These are phyloP conservation scores for Cyberlindnera petersonii DNA, from an alignment of 805 yeast genomes.

Conservation along the genomic window DNA sequence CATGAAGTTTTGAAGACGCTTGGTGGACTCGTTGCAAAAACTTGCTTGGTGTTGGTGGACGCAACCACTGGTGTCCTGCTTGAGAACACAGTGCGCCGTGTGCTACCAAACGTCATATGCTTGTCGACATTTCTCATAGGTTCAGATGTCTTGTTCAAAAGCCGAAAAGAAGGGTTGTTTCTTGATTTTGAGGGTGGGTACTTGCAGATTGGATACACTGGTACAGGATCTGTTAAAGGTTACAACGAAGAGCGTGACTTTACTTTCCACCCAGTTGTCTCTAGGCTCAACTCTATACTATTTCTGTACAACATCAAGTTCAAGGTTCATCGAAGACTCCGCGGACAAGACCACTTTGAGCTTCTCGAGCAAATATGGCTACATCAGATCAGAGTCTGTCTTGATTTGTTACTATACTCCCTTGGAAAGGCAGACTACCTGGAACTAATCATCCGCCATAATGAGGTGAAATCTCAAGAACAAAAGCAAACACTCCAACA, in stretches of 20 bases:
- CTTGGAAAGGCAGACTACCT: not conserved
- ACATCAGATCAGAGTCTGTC: conserved; percentile 2
- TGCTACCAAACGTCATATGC: not conserved
- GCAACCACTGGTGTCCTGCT: conserved; percentile 13
- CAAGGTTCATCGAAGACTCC: not conserved
- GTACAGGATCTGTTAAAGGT: not conserved
- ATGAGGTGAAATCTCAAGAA: not conserved
- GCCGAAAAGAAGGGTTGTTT: not conserved
- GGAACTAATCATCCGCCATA: not conserved
- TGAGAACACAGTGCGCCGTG: conserved; percentile 7
- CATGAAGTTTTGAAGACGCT: conserved; percentile 3
- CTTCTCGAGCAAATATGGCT: conserved; percentile 6
- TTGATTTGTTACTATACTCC: conserved; percentile 2
- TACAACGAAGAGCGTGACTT: not conserved
- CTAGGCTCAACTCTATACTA: not conserved
- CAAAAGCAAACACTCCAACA: not conserved
- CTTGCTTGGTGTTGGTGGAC: conserved; percentile 16
- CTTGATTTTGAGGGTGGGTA: not conserved
- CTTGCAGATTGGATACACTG: conserved; percentile 2
- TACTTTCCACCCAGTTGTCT: not conserved
- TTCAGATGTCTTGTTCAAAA: not conserved
- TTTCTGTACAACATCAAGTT: not conserved
- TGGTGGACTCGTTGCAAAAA: not conserved
- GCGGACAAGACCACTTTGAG: conserved; percentile 1
- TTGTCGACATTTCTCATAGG: not conserved